Evolutionary conservation across 2,329 filamentous ascomycete genomes (phyloP).

Genomic region (Colletotrichum godetiae): DNA sequence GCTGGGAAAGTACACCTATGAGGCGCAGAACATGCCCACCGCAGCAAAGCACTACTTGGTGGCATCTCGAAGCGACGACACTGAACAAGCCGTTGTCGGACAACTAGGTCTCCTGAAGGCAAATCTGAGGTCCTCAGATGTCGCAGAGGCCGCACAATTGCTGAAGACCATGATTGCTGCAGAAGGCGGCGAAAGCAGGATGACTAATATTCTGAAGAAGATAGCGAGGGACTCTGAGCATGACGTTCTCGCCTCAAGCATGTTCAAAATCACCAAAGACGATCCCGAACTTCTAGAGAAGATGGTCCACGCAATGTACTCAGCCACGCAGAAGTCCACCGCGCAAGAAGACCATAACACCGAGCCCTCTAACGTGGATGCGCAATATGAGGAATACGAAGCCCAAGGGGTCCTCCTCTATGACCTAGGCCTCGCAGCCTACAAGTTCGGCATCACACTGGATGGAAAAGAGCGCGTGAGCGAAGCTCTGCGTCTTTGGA

Average conservation of each 20-base stretch:
- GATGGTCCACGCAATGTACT: not conserved
- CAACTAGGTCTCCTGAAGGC: not conserved
- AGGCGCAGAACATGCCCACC: not conserved
- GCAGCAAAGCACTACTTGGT: not conserved
- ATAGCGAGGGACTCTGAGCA: not conserved
- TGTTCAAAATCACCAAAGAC: not conserved
- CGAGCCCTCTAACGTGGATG: not conserved
- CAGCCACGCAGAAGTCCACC: not conserved
- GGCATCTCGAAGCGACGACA: not conserved
- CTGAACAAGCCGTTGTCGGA: not conserved
- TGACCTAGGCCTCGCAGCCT: not conserved
- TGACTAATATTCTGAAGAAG: not conserved
- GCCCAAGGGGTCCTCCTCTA: not conserved
- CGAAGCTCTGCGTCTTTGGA: not conserved
- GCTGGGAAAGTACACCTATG: not conserved
- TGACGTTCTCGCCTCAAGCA: not conserved
- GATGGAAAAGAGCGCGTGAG: not conserved
- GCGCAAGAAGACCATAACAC: not conserved
- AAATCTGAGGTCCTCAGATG: not conserved
- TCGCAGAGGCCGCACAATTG: not conserved
- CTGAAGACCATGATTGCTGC: not conserved
- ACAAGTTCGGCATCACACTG: not conserved
- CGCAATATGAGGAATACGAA: not conserved
- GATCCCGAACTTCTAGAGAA: not conserved
- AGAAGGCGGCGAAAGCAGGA: not conserved